Conservation (phyloP, 805 yeast species). For the Starmerella gropengiesseri region DNA sequence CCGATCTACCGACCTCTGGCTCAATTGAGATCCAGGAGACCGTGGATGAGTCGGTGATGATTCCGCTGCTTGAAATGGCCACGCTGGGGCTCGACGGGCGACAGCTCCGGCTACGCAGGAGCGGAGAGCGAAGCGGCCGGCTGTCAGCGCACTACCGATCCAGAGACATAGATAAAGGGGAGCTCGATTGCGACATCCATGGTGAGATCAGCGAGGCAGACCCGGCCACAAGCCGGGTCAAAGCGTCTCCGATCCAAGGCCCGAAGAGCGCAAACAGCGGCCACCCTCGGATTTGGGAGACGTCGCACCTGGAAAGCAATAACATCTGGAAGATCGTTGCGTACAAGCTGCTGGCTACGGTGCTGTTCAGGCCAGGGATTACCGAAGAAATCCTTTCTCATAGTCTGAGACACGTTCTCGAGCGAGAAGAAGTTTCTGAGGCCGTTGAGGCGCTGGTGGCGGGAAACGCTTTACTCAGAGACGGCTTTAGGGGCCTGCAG, state of each 20-base stretch:
- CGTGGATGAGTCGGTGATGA: constrained; percentile 52
- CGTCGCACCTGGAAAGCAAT: constrained; percentile 36
- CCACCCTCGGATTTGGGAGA: constrained; percentile 20
- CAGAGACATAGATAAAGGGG: constrained; percentile 47
- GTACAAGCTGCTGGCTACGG: constrained; percentile 36
- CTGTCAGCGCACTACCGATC: constrained; percentile 44
- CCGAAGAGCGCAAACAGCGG: background rate
- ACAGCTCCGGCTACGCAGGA: constrained; percentile 1
- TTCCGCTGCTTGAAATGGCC: constrained; percentile 44
- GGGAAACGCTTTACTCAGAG: constrained; percentile 6
- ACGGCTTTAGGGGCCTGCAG: background rate
- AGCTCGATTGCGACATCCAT: constrained; percentile 3
- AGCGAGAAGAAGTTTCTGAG: constrained; percentile 23
- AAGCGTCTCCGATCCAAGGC: background rate
- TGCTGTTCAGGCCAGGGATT: constrained; percentile 50
- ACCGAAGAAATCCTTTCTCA: constrained; percentile 24
- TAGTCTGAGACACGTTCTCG: constrained; percentile 22
- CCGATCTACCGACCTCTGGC: constrained; percentile 34
- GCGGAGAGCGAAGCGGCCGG: constrained; percentile 17
- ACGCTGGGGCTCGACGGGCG: constrained; percentile 4
- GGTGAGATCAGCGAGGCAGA: background rate
- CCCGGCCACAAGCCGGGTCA: background rate
- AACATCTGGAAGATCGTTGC: constrained; percentile 51
- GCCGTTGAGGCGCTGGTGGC: constrained; percentile 26
- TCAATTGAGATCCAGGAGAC: constrained; percentile 37